Percentiles rank a stretch among this genome's conserved stretches.
Evolutionary conservation across 1,284 basidiomycete genomes (phyloP).

Genomic region (Malassezia globosa): DNA sequence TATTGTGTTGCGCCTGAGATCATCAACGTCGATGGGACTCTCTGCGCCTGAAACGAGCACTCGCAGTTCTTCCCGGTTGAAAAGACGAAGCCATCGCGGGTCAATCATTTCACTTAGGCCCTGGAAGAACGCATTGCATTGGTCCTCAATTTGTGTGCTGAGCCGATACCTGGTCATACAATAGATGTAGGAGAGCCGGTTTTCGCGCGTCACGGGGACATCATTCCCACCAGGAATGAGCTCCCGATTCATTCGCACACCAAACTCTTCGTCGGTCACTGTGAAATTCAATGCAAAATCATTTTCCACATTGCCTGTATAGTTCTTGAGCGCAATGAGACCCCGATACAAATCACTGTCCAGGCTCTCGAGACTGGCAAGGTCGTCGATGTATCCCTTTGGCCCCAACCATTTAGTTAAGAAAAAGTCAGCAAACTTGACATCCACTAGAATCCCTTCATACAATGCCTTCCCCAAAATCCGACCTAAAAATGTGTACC

Average conservation of each 20-base stretch:
- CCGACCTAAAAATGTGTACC: slow-evolving; percentile 88
- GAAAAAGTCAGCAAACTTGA: slow-evolving; percentile 92
- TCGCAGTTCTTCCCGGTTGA: slow-evolving; percentile 40
- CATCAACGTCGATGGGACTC: slow-evolving; percentile 36
- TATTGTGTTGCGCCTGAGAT: slow-evolving; percentile 36
- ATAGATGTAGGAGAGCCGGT: slow-evolving; percentile 75
- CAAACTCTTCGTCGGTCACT: slow-evolving; percentile 83
- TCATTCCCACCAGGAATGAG: slow-evolving; percentile 74
- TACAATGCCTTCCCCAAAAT: slow-evolving; percentile 93
- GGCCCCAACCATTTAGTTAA: slow-evolving; percentile 56
- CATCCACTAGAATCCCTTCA: slow-evolving; percentile 90
- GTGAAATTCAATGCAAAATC: slow-evolving; percentile 89
- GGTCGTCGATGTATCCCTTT: slow-evolving; percentile 41
- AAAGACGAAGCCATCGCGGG: slow-evolving; percentile 41
- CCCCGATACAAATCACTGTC: slow-evolving; percentile 76
- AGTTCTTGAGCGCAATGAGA: slow-evolving; percentile 83
- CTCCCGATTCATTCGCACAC: slow-evolving; percentile 64
- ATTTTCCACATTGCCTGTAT: slow-evolving; percentile 65
- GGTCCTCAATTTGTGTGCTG: slow-evolving; percentile 66
- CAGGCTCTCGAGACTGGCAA: slow-evolving; percentile 34
- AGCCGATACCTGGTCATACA: slow-evolving; percentile 79
- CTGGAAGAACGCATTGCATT: slow-evolving; percentile 60
- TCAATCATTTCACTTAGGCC: slow-evolving; percentile 43
- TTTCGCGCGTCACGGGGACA: slow-evolving; percentile 76
- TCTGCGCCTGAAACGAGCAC: slow-evolving; percentile 39